Conservation (phyloP, 179 eudicot species). For the Vitellaria paradoxa region DNA sequence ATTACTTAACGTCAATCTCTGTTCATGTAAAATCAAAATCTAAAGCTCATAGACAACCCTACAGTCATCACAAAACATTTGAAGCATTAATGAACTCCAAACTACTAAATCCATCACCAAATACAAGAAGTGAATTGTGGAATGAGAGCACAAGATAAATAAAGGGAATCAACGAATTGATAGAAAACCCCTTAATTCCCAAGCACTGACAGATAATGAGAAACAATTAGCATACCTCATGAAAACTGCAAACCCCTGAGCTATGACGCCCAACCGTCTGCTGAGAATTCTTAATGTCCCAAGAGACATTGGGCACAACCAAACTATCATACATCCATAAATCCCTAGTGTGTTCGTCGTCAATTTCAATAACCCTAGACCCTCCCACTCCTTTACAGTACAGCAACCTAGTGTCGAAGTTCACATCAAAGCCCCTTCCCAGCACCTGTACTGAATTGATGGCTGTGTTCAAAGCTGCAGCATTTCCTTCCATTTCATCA, state of each 20-base stretch:
- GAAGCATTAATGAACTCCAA: no score
- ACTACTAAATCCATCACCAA: no score
- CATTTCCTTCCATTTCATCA: slow-evolving; percentile 76
- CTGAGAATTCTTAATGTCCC: slow-evolving; percentile 45
- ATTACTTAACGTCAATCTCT: no score
- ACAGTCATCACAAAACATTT: no score
- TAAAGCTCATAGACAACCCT: no score
- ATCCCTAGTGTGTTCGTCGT: slow-evolving; percentile 68
- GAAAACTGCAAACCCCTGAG: slow-evolving; percentile 55
- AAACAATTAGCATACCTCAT: slow-evolving; percentile 45
- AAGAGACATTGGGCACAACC: slow-evolving; percentile 60
- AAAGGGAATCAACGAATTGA: neutral
- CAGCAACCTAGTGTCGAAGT: slow-evolving; percentile 81
- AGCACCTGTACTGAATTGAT: slow-evolving; percentile 71
- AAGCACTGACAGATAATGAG: neutral
- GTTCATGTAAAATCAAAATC: no score
- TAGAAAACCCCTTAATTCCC: neutral
- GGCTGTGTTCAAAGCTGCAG: slow-evolving; percentile 72
- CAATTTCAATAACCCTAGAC: slow-evolving; percentile 69
- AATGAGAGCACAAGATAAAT: neutral
- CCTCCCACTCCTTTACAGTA: slow-evolving; percentile 79
- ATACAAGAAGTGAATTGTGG: no score
- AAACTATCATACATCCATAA: slow-evolving; percentile 49
- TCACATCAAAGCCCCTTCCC: slow-evolving; percentile 90
- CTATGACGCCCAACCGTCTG: slow-evolving; percentile 42